Base-by-base conservation (phyloP, 805 yeast genomes). In the Kurtzmaniella fragi region DNA sequence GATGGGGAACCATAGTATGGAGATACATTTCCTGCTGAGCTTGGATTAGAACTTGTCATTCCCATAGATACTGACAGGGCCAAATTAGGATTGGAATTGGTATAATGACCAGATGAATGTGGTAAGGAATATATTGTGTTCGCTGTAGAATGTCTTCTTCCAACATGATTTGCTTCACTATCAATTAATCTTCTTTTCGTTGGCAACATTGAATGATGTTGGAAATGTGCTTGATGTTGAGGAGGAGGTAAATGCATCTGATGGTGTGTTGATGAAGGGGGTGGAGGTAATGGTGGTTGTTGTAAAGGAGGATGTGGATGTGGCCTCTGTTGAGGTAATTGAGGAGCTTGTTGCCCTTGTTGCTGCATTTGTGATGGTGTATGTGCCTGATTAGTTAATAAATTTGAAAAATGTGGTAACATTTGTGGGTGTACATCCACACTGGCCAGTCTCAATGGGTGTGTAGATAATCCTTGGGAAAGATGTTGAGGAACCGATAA, bases 1-100 rank as follows among this genome's bases (percentile, higher is more conserved):
- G 61, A 49, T 17, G 67, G 67, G 10, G 62, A 54, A 5, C 57
- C 61, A 40, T 59, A 49, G 43, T 59, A 56, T 2, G 70, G 67
- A 0, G 67, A 55, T 3, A 53, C 43, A 4, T 58, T 40, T 43
- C 47, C 44, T 17, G 35, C 32, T 5, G 41, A 38, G 23, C 28
- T 32, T 32, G 40, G 26, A 32, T 17, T 37, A 9, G 40, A 35
- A 11, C 37, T 25, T 10, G 30, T 16, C 14, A 16, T 7, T 5
- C 13, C 11, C 11, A 23, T 9, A 11, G 39, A 34, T 23, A 42
- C 26, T 39, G 57, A 32, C 42, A 42, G 37, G 23, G 51, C 17
- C 17, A 54, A 42, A 31, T 53, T 56, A 1, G 54, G 51, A 42
- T 55, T 57, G 6, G 59, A 51, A 33, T 29, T 42, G n/a, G 44